Conservation (phyloP, 352 stramenopile species). For the Thalassiosira hispida region DNA sequence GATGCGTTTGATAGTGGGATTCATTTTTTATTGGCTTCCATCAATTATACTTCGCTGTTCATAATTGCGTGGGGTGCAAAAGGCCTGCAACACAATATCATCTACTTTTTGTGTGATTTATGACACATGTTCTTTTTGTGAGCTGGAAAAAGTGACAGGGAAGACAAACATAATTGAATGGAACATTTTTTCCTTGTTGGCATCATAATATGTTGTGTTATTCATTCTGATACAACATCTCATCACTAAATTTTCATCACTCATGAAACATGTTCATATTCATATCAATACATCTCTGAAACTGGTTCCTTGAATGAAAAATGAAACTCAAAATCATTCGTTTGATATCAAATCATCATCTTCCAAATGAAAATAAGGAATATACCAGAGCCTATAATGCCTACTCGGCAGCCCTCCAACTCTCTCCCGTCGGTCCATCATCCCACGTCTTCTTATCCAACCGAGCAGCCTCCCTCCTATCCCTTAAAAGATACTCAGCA, state of each 20-base stretch:
- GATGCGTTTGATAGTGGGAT: too few species aligned
- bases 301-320: background rate
- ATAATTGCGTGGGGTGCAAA: too few species aligned
- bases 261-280: too few species aligned
- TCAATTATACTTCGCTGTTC: too few species aligned
- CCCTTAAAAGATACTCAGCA: conserved; percentile 77
- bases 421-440: conserved; percentile 77
- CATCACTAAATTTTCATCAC: too few species aligned
- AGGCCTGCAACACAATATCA: too few species aligned
- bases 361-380: conserved; percentile 57
- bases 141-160: too few species aligned
- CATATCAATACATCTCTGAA: too few species aligned
- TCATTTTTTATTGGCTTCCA: too few species aligned
- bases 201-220: background rate
- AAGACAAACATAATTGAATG: background rate
- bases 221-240: background rate
- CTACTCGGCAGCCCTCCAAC: conserved; percentile 79
- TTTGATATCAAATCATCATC: background rate
- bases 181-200: background rate
- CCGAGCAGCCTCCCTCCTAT: conserved; percentile 75
- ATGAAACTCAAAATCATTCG: background rate
- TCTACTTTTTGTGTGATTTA: too few species aligned
- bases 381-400: conserved; percentile 82
- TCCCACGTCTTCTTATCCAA: conserved; percentile 84
- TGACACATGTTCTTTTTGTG: too few species aligned